These are phyloP conservation scores for Naganishia antarctica DNA, from an alignment of 768 basidiomycete species.

Conservation along the genomic window DNA sequence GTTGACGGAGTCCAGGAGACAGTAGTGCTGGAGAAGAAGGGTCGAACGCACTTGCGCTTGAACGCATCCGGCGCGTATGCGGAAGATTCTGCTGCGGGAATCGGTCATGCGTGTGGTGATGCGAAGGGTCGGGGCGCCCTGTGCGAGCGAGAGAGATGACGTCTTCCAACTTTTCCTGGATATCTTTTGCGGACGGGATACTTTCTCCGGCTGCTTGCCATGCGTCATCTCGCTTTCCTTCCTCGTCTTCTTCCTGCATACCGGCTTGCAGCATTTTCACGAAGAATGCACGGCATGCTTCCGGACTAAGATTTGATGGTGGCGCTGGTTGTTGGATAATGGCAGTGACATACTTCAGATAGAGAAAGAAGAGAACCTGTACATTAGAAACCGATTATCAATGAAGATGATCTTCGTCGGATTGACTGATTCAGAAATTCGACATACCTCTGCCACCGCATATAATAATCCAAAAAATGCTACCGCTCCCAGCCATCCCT, in stretches of 20 bases:
- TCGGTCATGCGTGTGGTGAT: background rate
- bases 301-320: constrained; percentile 16
- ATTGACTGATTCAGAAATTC: too few relatives aligned
- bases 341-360: constrained; percentile 3
- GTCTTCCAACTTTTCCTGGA: constrained; percentile 5
- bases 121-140: background rate
- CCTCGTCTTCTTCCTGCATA: background rate
- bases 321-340: constrained; percentile 22
- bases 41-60: background rate
- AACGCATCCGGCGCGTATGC: background rate
- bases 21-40: background rate
- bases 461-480: constrained; percentile 4
- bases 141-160: constrained; percentile 3
- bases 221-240: too few relatives aligned
- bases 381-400: background rate
- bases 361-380: constrained; percentile 16
- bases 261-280: constrained; percentile 23
- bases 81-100: background rate
- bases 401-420: background rate
- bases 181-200: constrained; percentile 1
- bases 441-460: constrained; percentile 1
- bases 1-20: background rate
- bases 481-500: background rate
- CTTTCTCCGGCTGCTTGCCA: too few relatives aligned
- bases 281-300: constrained; percentile 23